phyloP scores from a whole-genome alignment of 2,329 filamentous ascomycete genomes.

The Neonectria ditissima region DNA sequence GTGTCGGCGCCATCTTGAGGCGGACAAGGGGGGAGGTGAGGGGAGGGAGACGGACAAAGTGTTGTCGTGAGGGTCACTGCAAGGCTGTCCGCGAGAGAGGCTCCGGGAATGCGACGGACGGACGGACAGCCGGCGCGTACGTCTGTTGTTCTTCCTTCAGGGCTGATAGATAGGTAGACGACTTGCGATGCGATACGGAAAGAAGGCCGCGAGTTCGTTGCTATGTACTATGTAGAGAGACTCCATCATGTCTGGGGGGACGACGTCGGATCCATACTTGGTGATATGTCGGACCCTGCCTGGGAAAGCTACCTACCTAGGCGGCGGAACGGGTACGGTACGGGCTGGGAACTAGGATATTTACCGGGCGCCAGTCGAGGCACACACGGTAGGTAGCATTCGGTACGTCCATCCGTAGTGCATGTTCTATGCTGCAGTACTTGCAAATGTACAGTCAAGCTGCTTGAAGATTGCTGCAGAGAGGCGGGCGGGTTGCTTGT shows the following conservation, averaged over 20 bases:
- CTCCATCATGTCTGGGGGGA: background rate
- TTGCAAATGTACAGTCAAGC: too few relatives aligned
- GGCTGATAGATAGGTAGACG: too few relatives aligned
- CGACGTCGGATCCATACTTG: constrained; percentile 6
- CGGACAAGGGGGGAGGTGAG: background rate
- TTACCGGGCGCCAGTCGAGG: background rate
- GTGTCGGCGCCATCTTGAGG: background rate
- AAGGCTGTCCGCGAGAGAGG: constrained; percentile 33
- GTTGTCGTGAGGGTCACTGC: background rate
- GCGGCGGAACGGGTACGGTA: constrained; percentile 11
- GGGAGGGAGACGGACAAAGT: too few relatives aligned
- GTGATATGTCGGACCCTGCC: constrained; percentile 7
- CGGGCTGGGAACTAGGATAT: background rate
- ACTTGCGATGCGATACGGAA: too few relatives aligned
- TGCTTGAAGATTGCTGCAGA: background rate
- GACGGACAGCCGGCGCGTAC: too few relatives aligned
- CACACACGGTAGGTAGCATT: too few relatives aligned
- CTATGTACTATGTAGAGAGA: too few relatives aligned
- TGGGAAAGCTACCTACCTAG: background rate
- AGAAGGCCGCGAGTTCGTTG: too few relatives aligned
- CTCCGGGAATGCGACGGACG: constrained; percentile 25
- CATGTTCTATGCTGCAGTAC: too few relatives aligned
- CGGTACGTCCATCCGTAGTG: too few relatives aligned
- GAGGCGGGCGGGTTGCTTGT: background rate
- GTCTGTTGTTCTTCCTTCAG: too few relatives aligned